Base-by-base conservation (phyloP, 202 grass and related monocot species). In the Thinopyrum obtusiflorum region DNA sequence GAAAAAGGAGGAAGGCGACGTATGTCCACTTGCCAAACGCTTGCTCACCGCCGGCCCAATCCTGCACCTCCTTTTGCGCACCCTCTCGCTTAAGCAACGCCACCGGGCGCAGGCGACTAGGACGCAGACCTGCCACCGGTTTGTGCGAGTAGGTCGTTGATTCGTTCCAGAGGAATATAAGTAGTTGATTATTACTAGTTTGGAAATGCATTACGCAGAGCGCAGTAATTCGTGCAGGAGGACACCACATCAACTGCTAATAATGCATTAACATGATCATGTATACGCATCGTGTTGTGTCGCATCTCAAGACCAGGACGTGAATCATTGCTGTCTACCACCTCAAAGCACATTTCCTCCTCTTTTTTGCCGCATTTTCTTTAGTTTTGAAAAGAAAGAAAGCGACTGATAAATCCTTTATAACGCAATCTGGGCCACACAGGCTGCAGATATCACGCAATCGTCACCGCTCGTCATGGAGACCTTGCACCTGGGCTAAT, bases 41-140 rank as follows among this genome's bases (percentile, higher is more conserved):
- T 51, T 51, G 42, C 71, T 75, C 49, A 75, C 42, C 71, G 40
- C 44, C 39, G 39, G 39, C 39, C 3, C 53, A 53, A 75, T 29
- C 71, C 18, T 29, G 2, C 5, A 42, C 71, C 24, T 9, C 23
- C 70, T 73, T 70, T 70, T 70, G 0, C 20, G 8, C 20, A 25
- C 39, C 68, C n/a, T 71, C 20, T 71, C 29, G 0, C 29, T 18
- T 24, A 37, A 72, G 69, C 69, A 73, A 47, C 69, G 1, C 39
- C 46, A 49, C 46, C 42, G 42, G 11, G 42, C 36, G 5, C 37
- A 42, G n/a, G 11, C 11, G 42, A n/a, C 65, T 29, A 76, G 14
- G 73, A 76, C 3, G 73, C 26, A 55, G 73, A 76, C 73, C 53
- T 18, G 73, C 73, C 73, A 75, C 69, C 46, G 72, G 7, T 75